These are phyloP conservation scores for Fraxinus albicans DNA, from an alignment of 305 asterid species.

Conservation along the genomic window DNA sequence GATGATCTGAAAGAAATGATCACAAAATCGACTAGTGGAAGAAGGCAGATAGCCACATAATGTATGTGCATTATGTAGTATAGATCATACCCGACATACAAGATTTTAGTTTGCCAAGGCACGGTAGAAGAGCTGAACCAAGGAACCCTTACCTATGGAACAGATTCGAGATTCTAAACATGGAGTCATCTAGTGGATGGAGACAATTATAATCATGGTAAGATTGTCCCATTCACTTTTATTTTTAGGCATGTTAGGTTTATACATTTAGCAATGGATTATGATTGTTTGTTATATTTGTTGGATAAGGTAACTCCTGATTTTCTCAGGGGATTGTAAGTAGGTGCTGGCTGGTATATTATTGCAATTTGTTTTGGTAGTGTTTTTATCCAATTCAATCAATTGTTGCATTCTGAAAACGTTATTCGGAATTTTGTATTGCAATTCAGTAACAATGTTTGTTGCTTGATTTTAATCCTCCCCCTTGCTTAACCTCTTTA, in stretches of 20 bases:
- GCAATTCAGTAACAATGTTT: slow-evolving; percentile 2
- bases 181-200: background rate
- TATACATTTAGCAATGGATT: slow-evolving; percentile 13
- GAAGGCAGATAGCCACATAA: slow-evolving; percentile 51
- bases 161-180: background rate
- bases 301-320: background rate
- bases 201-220: background rate
- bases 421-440: slow-evolving; percentile 17
- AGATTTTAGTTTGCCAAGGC: background rate
- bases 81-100: background rate
- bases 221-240: background rate
- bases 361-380: slow-evolving; percentile 21
- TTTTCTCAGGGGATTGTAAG: slow-evolving; percentile 6
- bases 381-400: slow-evolving; percentile 18
- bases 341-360: slow-evolving; percentile 17
- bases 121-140: background rate
- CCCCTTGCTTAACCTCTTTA: background rate
- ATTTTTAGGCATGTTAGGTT: background rate
- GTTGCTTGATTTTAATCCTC: background rate
- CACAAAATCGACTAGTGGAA: slow-evolving; percentile 46
- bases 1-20: slow-evolving; percentile 61
- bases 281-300: slow-evolving; percentile 23
- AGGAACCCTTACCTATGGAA: background rate
- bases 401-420: slow-evolving; percentile 22
- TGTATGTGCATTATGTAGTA: background rate